Evolutionary conservation across 2,329 filamentous ascomycete genomes (phyloP).

Genomic region (Fusarium zealandicum): DNA sequence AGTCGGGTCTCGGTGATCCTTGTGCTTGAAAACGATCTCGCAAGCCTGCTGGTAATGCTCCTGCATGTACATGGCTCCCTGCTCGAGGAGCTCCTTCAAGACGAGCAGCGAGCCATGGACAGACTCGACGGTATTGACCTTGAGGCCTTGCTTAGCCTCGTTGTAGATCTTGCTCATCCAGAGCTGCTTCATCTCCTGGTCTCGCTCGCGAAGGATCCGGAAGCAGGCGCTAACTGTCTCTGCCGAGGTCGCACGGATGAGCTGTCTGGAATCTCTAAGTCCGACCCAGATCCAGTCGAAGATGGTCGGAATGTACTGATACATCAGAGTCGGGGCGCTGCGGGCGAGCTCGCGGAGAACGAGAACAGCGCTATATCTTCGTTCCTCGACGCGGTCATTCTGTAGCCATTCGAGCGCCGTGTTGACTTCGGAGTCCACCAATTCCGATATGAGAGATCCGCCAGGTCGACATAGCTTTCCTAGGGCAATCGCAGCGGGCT

Average conservation of each 20-base stretch:
- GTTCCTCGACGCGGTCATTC: constrained; percentile 90
- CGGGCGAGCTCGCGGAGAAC: constrained; percentile 89
- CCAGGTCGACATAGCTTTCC: constrained; percentile 92
- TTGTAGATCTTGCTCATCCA: constrained; percentile 94
- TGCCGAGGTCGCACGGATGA: constrained; percentile 90
- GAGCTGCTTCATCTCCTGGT: constrained; percentile 82
- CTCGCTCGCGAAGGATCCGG: constrained; percentile 92
- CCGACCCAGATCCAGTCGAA: constrained; percentile 97
- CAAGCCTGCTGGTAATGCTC: constrained; percentile 91
- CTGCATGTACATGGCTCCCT: constrained; percentile 99
- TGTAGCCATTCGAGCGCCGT: constrained; percentile 97
- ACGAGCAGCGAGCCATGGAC: constrained; percentile 95
- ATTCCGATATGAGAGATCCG: constrained; percentile 90
- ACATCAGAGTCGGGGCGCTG: constrained; percentile 94
- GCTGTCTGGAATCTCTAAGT: constrained; percentile 84
- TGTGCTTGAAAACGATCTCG: constrained; percentile 90
- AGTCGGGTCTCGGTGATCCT: constrained; percentile 87
- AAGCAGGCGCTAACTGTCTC: constrained; percentile 96
- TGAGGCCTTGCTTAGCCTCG: constrained; percentile 81
- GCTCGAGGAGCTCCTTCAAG: constrained; percentile 88
- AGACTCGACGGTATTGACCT: constrained; percentile 81
- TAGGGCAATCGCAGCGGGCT: constrained; percentile 85
- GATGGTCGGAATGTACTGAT: constrained; percentile 92
- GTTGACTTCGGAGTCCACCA: constrained; percentile 97
- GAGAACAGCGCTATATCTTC: constrained; percentile 90